phyloP scores from a whole-genome alignment of 148 eudicot species.

The Diospyros kaki region DNA sequence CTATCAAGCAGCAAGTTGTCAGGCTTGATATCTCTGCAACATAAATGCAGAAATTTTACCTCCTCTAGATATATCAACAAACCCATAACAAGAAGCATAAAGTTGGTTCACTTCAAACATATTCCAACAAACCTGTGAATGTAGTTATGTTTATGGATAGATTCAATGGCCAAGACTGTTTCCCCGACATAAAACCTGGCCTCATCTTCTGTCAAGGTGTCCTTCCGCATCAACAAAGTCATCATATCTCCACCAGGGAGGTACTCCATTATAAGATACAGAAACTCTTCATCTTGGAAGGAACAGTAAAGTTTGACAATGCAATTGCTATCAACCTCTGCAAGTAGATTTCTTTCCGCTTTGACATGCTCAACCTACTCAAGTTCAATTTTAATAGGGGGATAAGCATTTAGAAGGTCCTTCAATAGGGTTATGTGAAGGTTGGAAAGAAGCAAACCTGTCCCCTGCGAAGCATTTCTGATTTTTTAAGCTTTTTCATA shows the following conservation, averaged over 20 bases:
- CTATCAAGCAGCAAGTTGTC: conserved; percentile 93
- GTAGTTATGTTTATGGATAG: conserved; percentile 95
- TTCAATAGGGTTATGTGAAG: neutral
- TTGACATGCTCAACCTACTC: conserved; percentile 96
- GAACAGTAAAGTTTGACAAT: conserved; percentile 99
- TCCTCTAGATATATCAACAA: neutral
- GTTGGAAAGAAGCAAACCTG: conserved; percentile 47
- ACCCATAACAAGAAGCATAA: conserved; percentile 5
- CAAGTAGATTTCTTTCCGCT: conserved; percentile 95
- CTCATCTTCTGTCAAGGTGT: conserved; percentile 88
- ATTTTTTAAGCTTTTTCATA: conserved; percentile 95
- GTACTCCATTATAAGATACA: conserved; percentile 95
- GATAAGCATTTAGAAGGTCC: conserved; percentile 14
- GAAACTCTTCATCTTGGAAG: conserved; percentile 97
- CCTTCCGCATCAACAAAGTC: conserved; percentile 98
- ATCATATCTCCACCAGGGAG: conserved; percentile 99
- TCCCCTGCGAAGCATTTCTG: conserved; percentile 98
- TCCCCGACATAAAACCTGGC: conserved; percentile 95
- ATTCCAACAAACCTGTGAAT: conserved; percentile 74
- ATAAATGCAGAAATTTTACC: conserved; percentile 12
- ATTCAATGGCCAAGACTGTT: conserved; percentile 93
- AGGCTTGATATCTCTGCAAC: conserved; percentile 94
- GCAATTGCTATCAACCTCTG: conserved; percentile 99
- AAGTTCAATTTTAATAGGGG: conserved; percentile 6
- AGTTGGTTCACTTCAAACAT: neutral